These are phyloP conservation scores for Xylariaceae sp. DNA, from an alignment of 2,329 filamentous ascomycete species.

Conservation along the genomic window DNA sequence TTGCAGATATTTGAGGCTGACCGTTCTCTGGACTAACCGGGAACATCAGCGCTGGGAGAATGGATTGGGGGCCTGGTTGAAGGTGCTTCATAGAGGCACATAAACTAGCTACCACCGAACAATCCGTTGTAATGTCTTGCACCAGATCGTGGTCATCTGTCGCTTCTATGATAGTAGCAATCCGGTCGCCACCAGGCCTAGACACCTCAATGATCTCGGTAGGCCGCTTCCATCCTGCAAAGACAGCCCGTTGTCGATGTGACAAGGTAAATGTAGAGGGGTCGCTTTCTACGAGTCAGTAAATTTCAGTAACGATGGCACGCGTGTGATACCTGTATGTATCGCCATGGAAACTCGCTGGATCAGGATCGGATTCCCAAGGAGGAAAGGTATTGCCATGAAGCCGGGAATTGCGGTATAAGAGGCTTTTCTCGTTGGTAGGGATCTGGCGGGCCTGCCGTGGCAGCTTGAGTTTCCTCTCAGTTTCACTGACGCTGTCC, in stretches of 20 bases:
- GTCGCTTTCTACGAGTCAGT: slow-evolving; percentile 62
- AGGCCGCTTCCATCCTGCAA: slow-evolving; percentile 83
- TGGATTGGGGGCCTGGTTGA: slow-evolving; percentile 69
- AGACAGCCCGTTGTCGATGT: slow-evolving; percentile 72
- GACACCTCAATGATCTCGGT: slow-evolving; percentile 63
- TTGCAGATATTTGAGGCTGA: slow-evolving; percentile 70
- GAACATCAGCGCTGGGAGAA: slow-evolving; percentile 75
- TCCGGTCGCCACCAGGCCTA: slow-evolving; percentile 1
- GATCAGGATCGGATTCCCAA: slow-evolving; percentile 71
- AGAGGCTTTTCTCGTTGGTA: slow-evolving; percentile 74
- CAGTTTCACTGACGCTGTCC: slow-evolving; percentile 31
- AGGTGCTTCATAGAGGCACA: slow-evolving; percentile 79
- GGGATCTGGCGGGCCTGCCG: slow-evolving; percentile 65
- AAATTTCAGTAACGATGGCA: not conserved
- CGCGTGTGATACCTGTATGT: slow-evolving; percentile 65
- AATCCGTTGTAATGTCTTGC: slow-evolving; percentile 94
- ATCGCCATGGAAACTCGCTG: slow-evolving; percentile 66
- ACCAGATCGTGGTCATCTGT: slow-evolving; percentile 76
- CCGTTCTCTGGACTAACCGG: slow-evolving; percentile 69
- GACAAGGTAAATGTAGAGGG: slow-evolving; percentile 74
- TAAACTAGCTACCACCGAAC: slow-evolving; percentile 93
- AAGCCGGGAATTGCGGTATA: slow-evolving; percentile 78
- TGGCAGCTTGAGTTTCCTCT: slow-evolving; percentile 41
- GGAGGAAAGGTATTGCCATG: slow-evolving; percentile 85
- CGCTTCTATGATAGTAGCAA: slow-evolving; percentile 41